Base-by-base conservation (phyloP, 257 asterid species). In the Sherardia arvensis region DNA sequence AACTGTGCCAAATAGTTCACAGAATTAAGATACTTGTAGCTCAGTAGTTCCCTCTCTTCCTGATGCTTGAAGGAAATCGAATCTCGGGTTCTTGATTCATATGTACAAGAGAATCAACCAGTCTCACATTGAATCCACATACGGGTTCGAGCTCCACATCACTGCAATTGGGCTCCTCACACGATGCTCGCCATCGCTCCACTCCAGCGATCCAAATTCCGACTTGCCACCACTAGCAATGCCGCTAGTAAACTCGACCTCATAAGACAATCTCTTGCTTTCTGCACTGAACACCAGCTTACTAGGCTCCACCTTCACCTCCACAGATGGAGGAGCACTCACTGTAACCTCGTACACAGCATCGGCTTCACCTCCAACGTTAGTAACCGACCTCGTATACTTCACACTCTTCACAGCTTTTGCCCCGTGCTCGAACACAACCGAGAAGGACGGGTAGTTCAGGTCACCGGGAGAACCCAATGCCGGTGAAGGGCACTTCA, bases 381-480 rank as follows among this genome's bases (percentile, higher is more conserved):
- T 90, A 62, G 74, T 87, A 59, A 93, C 94, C 28, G 72, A 77
- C 53, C 99, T 79, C 59, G 65, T 85, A 25, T 87, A 90, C 67
- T 71, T 92, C n/a, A 87, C 91, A 25, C 85, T 87, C 67, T 71
- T 92, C n/a, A 87, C 91, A 72, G 55, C 80, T 1, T 75, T 23
- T 0, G 32, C 63, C 2, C 54, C 29, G 8, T 81, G 73, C 4
- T 28, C 1, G 38, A 89, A 89, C 5, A 81, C 91, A 5, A 87
- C 96, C 2, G 96, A 81, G 27, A 92, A 89, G 0, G 99, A 84
- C 26, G 99, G 97, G 72, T 89, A 90, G 59, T 92, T 92, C 87
- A 92, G 64, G 49, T 87, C 72, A 0, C 99, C 99, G 0, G 99
- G 94, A 7, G 76, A 80, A 65, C 63, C 69, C 26, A 84, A 68